Conservation (phyloP, 2,329 filamentous ascomycete species). For the Talaromyces sp. region DNA sequence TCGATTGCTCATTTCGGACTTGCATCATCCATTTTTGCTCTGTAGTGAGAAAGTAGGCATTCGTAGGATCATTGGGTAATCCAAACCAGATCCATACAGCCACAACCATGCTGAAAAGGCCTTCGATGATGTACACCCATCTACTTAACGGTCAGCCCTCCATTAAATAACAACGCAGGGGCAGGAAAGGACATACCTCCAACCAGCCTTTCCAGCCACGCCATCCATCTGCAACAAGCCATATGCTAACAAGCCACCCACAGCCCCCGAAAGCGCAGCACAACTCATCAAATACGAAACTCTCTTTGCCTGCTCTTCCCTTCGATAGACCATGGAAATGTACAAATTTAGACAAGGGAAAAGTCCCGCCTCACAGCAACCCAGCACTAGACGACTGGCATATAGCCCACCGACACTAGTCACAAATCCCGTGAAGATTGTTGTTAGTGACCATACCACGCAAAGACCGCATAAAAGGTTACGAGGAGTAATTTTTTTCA, state of each 20-base stretch:
- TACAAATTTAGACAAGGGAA: conserved; percentile 40
- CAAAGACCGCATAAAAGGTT: conserved; percentile 37
- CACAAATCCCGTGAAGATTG: conserved; percentile 46
- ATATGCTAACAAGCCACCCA: conserved; percentile 39
- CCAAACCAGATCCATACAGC: conserved; percentile 44
- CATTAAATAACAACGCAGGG: neutral
- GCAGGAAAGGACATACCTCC: conserved; percentile 33
- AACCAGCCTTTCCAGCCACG: conserved; percentile 41
- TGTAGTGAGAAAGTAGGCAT: conserved; percentile 46
- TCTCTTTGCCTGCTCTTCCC: conserved; percentile 39
- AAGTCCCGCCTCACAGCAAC: conserved; percentile 34
- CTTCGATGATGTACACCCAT: conserved; percentile 50
- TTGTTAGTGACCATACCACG: conserved; percentile 47
- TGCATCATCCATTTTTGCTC: conserved; percentile 50
- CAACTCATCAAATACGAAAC: conserved; percentile 40
- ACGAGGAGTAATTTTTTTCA: conserved; percentile 46
- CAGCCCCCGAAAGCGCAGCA: conserved; percentile 36
- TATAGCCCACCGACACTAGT: conserved; percentile 39
- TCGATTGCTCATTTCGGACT: conserved; percentile 42
- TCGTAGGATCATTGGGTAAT: conserved; percentile 44
- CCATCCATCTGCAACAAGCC: conserved; percentile 43
- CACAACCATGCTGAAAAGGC: conserved; percentile 41
- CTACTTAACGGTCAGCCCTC: conserved; percentile 14
- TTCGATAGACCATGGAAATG: conserved; percentile 38
- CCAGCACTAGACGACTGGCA: conserved; percentile 37